Evolutionary conservation across 768 basidiomycete species (phyloP), one percentile per base, ranked within the genome.

Genomic region (Suillus subaureus): DNA sequence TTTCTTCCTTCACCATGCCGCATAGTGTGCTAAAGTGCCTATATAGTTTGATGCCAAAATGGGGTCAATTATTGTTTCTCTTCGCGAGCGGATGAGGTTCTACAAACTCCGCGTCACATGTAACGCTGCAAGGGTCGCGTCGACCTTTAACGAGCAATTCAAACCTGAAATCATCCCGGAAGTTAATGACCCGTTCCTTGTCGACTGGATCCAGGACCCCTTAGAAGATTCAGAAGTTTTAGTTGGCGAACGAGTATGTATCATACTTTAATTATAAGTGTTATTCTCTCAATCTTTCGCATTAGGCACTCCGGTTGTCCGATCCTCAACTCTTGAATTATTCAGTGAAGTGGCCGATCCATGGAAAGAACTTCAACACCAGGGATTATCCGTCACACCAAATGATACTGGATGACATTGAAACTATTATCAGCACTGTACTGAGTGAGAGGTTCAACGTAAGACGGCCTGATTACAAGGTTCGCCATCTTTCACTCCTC

Each of bases 111-210:
- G 84, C 61, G 90, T 89, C 63, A 94, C 87, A 28, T 89, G 82
- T 26, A 90, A 88, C 74, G 90, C 87, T 49, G 85, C 86, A 7
- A 82, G 80, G 58, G 89, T 92, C 52, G 92, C 91, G 1, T 85
- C 89, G 6, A 87, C 85, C 13, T 94, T 91, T 76, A 97, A 97
- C 72, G 87, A 87, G 65, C 89, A 89, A 66, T 93, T 94, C 75
- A 87, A 87, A 72, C 91, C 94, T 3, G 93, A 96, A 72, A 85
- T 85, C n/a, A 93, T 98, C 43, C 84, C 88, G 8, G 93, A 94
- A 67, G 83, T 87, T 58, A 94, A 94, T 70, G 96, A 97, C 73
- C 88, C 90, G 13, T 92, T 87, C 74, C 81, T 87, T 52, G 83
- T 94, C 12, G 92, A 96, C 60, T 99, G 96, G 96, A 89, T 94